Conservation (phyloP, 129 eudicot species). For the Lactuca sativa region DNA sequence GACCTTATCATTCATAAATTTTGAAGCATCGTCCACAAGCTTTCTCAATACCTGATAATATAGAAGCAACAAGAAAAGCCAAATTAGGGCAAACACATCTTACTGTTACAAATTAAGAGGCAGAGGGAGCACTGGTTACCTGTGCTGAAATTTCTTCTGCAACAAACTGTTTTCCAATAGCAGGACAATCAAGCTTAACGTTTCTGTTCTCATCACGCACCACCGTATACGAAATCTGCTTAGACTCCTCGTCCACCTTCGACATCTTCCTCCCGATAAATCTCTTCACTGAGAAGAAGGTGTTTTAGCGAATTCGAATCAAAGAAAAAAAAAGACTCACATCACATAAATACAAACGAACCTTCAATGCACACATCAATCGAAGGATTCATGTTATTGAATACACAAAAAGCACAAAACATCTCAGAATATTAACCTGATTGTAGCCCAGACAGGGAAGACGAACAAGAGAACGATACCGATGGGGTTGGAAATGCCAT, state of each 20-base stretch:
- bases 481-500: constrained; percentile 72
- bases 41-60: constrained; percentile 73
- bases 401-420: constrained; percentile 1
- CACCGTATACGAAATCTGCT: constrained; percentile 87
- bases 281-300: constrained; percentile 85
- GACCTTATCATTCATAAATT: constrained; percentile 82
- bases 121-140: constrained; percentile 29
- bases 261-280: constrained; percentile 95
- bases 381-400: constrained; percentile 6
- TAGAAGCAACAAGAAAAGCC: not conserved
- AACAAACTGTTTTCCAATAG: constrained; percentile 87
- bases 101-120: not conserved
- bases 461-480: constrained; percentile 75
- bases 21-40: constrained; percentile 97
- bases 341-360: constrained; percentile 10
- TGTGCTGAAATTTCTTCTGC: constrained; percentile 98
- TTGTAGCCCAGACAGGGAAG: constrained; percentile 86
- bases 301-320: constrained; percentile 12
- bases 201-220: constrained; percentile 91
- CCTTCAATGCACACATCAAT: constrained; percentile 6
- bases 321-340: not conserved
- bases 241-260: constrained; percentile 90
- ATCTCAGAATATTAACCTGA: constrained; percentile 4
- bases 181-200: constrained; percentile 95
- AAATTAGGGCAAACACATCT: not conserved